Evolutionary conservation across 495 filamentous ascomycete species (phyloP).

Genomic region (Penicillium odoratum): DNA sequence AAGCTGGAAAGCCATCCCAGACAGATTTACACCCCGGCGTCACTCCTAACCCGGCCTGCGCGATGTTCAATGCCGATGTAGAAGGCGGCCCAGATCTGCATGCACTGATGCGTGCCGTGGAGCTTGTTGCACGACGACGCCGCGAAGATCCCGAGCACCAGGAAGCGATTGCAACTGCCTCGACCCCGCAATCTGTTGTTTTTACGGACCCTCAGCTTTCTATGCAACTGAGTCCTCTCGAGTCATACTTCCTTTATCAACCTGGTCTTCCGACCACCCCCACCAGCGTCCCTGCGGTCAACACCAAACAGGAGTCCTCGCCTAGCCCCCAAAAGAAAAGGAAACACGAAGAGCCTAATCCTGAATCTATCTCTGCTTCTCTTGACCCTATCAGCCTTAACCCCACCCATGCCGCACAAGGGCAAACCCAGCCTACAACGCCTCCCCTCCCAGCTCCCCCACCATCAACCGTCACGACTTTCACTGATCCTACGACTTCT

Average conservation of each 20-base stretch:
- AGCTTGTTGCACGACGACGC: conserved; percentile 75
- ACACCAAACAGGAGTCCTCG: background rate
- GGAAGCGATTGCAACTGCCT: background rate
- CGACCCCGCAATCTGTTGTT: background rate
- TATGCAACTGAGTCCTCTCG: conserved; percentile 30
- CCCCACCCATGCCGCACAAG: background rate
- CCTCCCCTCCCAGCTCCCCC: conserved; percentile 21
- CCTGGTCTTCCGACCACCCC: conserved; percentile 3
- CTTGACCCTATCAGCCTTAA: background rate
- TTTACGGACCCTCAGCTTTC: conserved; percentile 16
- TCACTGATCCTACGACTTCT: background rate
- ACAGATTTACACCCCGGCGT: conserved; percentile 20
- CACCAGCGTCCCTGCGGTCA: background rate
- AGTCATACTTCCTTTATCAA: conserved; percentile 39
- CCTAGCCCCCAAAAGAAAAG: conserved; percentile 22
- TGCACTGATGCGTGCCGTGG: conserved; percentile 81
- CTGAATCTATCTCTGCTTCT: conserved; percentile 9
- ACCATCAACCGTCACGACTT: conserved; percentile 7
- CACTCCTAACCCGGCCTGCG: conserved; percentile 32
- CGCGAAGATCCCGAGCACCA: conserved; percentile 23
- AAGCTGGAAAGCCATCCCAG: conserved; percentile 36
- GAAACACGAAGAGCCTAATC: conserved; percentile 21
- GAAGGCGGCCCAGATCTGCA: conserved; percentile 78
- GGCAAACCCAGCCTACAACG: background rate
- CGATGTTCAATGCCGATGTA: conserved; percentile 32